A percentile compares a stretch with the other conserved stretches of the same genome.
phyloP scores from a whole-genome alignment of 192 early-diverging fungal genomes.

The Geosiphon pyriformis region DNA sequence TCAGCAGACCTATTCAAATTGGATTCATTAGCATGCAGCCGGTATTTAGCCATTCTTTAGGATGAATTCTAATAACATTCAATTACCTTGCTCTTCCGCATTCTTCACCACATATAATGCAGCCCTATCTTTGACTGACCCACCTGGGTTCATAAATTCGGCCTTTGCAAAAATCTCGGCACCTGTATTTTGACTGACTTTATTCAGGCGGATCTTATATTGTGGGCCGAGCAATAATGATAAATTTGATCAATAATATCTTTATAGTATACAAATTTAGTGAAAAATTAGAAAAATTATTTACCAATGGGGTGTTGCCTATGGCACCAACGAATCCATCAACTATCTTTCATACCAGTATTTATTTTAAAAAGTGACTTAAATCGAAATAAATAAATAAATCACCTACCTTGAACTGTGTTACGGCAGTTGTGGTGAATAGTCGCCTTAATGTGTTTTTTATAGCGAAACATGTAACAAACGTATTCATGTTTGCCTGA shows the following conservation, averaged over 20 bases:
- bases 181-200: conserved; percentile 69
- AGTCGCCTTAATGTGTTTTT: too few species aligned
- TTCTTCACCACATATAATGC: conserved; percentile 92
- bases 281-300: background rate
- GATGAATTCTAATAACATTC: background rate
- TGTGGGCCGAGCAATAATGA: background rate
- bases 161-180: conserved; percentile 89
- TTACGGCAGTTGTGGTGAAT: too few species aligned
- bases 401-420: too few species aligned
- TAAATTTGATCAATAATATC: background rate
- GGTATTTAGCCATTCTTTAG: background rate
- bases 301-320: conserved; percentile 88
- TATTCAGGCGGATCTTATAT: conserved; percentile 70
- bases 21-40: background rate
- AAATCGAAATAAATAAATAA: too few species aligned
- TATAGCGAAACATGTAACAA: too few species aligned
- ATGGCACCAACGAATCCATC: conserved; percentile 78
- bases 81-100: conserved; percentile 68
- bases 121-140: conserved; percentile 94
- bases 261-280: background rate
- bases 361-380: too few species aligned
- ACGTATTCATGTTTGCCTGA: too few species aligned
- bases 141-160: conserved; percentile 97
- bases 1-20: conserved; percentile 56
- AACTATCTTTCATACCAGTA: too few species aligned